A percentile compares a stretch with the other conserved stretches of the same genome.
These are phyloP conservation scores for Beauveria pseudobassiana DNA, from an alignment of 2,329 filamentous ascomycete genomes.

Conservation along the genomic window DNA sequence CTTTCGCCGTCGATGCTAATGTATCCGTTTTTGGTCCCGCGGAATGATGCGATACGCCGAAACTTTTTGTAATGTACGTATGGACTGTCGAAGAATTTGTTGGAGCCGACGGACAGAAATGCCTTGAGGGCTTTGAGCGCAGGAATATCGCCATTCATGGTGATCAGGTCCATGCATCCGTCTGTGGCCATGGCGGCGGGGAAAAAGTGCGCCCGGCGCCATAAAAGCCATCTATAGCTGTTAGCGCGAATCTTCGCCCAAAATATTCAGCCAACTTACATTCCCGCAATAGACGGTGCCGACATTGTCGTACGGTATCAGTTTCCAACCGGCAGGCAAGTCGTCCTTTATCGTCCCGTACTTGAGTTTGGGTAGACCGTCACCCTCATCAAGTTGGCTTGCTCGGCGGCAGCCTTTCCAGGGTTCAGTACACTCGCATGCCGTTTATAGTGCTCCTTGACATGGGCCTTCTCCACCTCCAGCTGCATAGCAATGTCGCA, in stretches of 20 bases:
- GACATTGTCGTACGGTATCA: slow-evolving; percentile 65
- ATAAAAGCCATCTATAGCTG: slow-evolving; percentile 71
- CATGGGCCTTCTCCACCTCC: slow-evolving; percentile 66
- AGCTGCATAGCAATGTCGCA: slow-evolving; percentile 84
- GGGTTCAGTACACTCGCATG: slow-evolving; percentile 31
- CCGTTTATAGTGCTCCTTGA: slow-evolving; percentile 64
- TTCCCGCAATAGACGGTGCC: slow-evolving; percentile 95
- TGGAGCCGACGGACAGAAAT: slow-evolving; percentile 63
- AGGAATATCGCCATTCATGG: slow-evolving; percentile 67
- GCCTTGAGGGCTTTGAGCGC: slow-evolving; percentile 59
- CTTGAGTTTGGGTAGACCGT: slow-evolving; percentile 62
- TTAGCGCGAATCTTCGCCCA: neutral
- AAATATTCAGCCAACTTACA: slow-evolving; percentile 34
- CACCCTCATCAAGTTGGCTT: slow-evolving; percentile 21
- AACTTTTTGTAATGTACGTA: slow-evolving; percentile 73
- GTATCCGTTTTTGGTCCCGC: slow-evolving; percentile 63
- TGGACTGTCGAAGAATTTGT: slow-evolving; percentile 71
- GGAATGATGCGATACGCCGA: slow-evolving; percentile 82
- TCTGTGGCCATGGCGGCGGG: slow-evolving; percentile 74
- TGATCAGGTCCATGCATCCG: slow-evolving; percentile 78
- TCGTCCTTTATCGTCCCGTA: slow-evolving; percentile 76
- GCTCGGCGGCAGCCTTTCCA: slow-evolving; percentile 9
- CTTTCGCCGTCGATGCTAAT: slow-evolving; percentile 92
- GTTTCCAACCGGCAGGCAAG: slow-evolving; percentile 69
- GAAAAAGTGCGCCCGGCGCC: slow-evolving; percentile 84